Conservation (phyloP, 768 basidiomycete genomes). For the Amanita pseudoporphyria region DNA sequence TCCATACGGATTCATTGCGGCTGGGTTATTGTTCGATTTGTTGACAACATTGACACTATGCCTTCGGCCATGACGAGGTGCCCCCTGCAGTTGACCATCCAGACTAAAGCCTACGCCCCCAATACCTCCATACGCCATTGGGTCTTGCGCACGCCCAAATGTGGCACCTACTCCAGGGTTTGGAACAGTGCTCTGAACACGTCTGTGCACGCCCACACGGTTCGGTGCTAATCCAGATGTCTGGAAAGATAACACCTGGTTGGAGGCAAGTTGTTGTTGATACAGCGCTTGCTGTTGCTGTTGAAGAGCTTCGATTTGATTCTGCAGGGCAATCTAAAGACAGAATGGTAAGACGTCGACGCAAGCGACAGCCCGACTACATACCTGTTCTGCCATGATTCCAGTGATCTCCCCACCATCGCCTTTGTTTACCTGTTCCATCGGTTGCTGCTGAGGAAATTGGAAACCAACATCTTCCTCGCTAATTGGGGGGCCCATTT, state of each 20-base stretch:
- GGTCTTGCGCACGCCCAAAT: constrained; percentile 39
- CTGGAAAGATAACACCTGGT: constrained; percentile 74
- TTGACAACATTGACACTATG: constrained; percentile 91
- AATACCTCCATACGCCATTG: constrained; percentile 58
- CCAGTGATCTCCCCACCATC: constrained; percentile 74
- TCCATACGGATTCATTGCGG: constrained; percentile 40
- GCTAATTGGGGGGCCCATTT: constrained; percentile 64
- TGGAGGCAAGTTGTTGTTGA: constrained; percentile 84
- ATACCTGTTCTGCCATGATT: constrained; percentile 95
- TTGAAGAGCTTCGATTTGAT: constrained; percentile 81
- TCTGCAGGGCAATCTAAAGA: constrained; percentile 75
- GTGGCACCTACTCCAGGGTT: constrained; percentile 33
- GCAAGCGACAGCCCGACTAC: constrained; percentile 17
- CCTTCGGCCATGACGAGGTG: constrained; percentile 78
- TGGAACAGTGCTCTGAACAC: constrained; percentile 81
- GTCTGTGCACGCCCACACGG: constrained; percentile 53
- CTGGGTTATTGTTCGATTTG: constrained; percentile 47
- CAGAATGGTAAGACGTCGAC: background rate
- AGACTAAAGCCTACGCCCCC: constrained; percentile 43
- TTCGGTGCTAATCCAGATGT: constrained; percentile 64
- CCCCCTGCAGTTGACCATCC: constrained; percentile 53
- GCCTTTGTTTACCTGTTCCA: constrained; percentile 36
- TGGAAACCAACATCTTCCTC: constrained; percentile 80
- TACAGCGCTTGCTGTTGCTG: constrained; percentile 87
- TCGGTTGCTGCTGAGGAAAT: constrained; percentile 58